phyloP scores from a whole-genome alignment of 108 stramenopile species.

The Stephanodiscus triporus region DNA sequence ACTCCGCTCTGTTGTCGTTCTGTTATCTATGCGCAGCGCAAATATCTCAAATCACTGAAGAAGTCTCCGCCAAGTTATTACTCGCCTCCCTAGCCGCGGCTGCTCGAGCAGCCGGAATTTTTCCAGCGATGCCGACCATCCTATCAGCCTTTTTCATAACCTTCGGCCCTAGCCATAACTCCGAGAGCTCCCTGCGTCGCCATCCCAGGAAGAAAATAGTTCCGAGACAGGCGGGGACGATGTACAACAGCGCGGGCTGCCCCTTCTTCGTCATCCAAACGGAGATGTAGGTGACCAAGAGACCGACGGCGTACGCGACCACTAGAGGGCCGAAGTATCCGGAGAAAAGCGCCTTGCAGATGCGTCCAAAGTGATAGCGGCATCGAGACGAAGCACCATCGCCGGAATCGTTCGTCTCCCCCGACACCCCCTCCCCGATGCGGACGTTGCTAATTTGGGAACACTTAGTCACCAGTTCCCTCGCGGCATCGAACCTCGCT shows the following conservation, averaged over 20 bases:
- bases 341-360: constrained; percentile 24
- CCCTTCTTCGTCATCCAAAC: constrained; percentile 87
- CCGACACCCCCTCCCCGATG: constrained; percentile 22
- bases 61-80: constrained; percentile 37
- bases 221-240: constrained; percentile 91
- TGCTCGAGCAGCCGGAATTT: constrained; percentile 27
- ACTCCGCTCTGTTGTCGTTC: no score
- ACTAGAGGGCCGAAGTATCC: constrained; percentile 85
- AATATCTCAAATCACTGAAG: constrained; percentile 10
- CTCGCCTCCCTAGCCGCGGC: constrained; percentile 26
- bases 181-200: constrained; percentile 62
- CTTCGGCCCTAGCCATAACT: constrained; percentile 79
- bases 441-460: constrained; percentile 10
- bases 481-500: constrained; percentile 72
- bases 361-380: constrained; percentile 10
- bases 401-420: constrained; percentile 23
- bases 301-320: constrained; percentile 85
- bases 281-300: constrained; percentile 87
- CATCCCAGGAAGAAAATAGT: constrained; percentile 68
- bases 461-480: constrained; percentile 26
- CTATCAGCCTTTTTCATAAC: constrained; percentile 65
- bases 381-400: constrained; percentile 9
- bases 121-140: constrained; percentile 40
- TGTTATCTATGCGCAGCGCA: no score
- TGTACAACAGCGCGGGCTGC: constrained; percentile 92